Base-by-base conservation (phyloP, 495 filamentous ascomycete species). In the Penicillium atrosanguineum region DNA sequence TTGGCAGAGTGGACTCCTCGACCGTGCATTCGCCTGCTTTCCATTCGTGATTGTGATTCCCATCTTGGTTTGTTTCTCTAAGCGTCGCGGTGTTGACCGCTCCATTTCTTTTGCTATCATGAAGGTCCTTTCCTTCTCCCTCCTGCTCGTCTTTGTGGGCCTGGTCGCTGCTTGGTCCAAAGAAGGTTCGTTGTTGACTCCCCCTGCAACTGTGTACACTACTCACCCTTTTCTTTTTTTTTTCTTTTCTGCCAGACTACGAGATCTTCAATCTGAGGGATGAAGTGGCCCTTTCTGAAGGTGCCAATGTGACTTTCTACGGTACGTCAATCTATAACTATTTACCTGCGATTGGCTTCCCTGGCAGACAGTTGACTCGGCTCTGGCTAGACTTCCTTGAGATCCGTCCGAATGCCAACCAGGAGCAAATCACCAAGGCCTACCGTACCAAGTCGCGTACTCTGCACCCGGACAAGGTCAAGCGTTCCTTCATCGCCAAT, bases 261-360 rank as follows among this genome's bases (percentile, higher is more conserved):
- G 94, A 99, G 75, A 97, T 99, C 73, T 99, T 99, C 74, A 86
- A 89, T 50, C 79, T 97, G 51, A 86, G 84, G 56, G 90, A 96
- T 74, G 95, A 97, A 63, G 73, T 99, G 37, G 75, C 82, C 43
- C 72, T 83, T 14, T 64, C 81, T 57, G 92, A 97, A 72, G 95
- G 92, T 25, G 50, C 76, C 45, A 87, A 88, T 53, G 81, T 90
- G 47, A 95, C 90, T 52, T 99, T 97, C 79, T 99, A 99, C 81
- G 79, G 82, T 85, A 72, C 18, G 55, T 52, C 11, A 16, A 34
- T 15, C 11, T 9, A 36, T 18, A 46, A 46, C 7, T 18, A 14
- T 40, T 3, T 28, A 19, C 20, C 21, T 9, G 21, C 15, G 14
- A n/a, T 37, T 18, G 19, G 19, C 21, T 28, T 7, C 23, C 7